phyloP scores from a whole-genome alignment of 176 grass and related monocot genomes.

The Phragmites australis region DNA sequence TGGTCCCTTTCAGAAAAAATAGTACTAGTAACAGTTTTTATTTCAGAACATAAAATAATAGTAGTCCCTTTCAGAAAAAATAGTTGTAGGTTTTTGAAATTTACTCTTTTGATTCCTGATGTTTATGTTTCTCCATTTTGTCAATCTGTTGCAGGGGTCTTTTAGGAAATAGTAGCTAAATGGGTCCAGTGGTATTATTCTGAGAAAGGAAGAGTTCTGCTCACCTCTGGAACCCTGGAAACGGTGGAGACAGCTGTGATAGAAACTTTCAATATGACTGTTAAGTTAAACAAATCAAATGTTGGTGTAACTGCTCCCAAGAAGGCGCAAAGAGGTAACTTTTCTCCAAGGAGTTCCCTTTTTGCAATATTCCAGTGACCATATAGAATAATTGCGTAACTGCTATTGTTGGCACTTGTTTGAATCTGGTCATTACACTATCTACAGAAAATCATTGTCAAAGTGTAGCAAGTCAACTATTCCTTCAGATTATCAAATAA shows the following conservation, averaged over 20 bases:
- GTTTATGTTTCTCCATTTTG: conserved; percentile 15
- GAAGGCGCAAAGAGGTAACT: conserved; percentile 24
- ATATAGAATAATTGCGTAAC: not conserved
- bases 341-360: not conserved
- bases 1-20: not conserved
- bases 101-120: not conserved
- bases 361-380: not conserved
- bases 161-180: conserved; percentile 2
- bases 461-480: not conserved
- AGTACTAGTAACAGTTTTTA: too few relatives aligned
- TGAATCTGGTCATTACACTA: conserved; percentile 15
- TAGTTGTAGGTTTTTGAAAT: not conserved
- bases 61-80: not conserved
- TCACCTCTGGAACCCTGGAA: not conserved
- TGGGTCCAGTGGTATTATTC: not conserved
- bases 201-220: conserved; percentile 4
- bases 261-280: not conserved
- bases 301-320: conserved; percentile 12
- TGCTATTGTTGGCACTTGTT: not conserved
- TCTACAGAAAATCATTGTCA: conserved; percentile 12
- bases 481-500: not conserved
- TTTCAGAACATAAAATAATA: conserved; percentile 4
- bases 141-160: conserved; percentile 19
- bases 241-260: not conserved
- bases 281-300: conserved; percentile 4